Percentiles rank a stretch among this genome's conserved stretches.
These are phyloP conservation scores for Neolecta irregularis DNA, from an alignment of 1,139 yeast genomes.

Conservation along the genomic window DNA sequence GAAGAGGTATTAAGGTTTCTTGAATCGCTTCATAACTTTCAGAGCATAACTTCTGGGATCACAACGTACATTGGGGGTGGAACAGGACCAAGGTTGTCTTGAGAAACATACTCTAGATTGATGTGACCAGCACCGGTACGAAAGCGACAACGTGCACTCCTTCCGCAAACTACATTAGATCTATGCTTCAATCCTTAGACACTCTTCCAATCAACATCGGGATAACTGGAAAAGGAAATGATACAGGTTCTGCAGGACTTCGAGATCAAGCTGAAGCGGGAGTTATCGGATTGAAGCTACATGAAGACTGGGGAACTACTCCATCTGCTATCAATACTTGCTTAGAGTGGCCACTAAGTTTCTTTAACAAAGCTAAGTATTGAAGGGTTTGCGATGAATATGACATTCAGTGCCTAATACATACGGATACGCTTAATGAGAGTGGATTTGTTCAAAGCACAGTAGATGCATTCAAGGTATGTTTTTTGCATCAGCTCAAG, in stretches of 20 bases:
- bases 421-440: constrained; percentile 14
- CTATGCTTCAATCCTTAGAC: constrained; percentile 12
- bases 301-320: constrained; percentile 15
- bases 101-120: too few species aligned
- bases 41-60: constrained; percentile 14
- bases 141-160: constrained; percentile 15
- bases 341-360: constrained; percentile 1
- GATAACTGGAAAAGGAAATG: constrained; percentile 13
- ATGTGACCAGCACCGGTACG: constrained; percentile 13
- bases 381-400: constrained; percentile 11
- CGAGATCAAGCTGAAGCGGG: constrained; percentile 13
- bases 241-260: constrained; percentile 6
- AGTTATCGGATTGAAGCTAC: constrained; percentile 11
- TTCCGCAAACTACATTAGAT: constrained; percentile 7
- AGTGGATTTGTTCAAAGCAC: constrained; percentile 13
- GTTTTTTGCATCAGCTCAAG: too few species aligned
- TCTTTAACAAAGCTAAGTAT: too few species aligned
- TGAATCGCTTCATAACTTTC: too few species aligned
- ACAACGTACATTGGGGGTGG: constrained; percentile 14
- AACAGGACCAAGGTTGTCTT: too few species aligned
- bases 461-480: constrained; percentile 12
- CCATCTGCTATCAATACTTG: constrained; percentile 13
- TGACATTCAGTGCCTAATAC: constrained; percentile 14
- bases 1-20: constrained; percentile 11
- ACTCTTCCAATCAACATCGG: constrained; percentile 12